A percentile compares a stretch with the other conserved stretches of the same genome.
These are phyloP conservation scores for Capronia americana DNA, from an alignment of 2,329 filamentous ascomycete genomes.

Conservation along the genomic window DNA sequence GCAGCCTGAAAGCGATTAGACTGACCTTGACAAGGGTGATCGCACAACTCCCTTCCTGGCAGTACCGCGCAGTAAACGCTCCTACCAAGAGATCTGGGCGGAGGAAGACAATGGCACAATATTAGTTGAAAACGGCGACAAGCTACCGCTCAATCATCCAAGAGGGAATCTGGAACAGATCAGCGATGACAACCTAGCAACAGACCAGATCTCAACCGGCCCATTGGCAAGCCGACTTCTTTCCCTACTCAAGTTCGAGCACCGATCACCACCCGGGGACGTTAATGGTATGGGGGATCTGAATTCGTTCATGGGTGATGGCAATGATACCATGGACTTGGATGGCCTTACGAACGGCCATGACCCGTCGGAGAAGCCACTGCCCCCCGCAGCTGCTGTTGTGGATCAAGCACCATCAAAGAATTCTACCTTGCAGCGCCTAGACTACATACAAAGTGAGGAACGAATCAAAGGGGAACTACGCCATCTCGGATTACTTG, in stretches of 20 bases:
- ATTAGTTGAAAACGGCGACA: slow-evolving; percentile 73
- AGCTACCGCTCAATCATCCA: slow-evolving; percentile 77
- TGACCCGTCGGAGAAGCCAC: slow-evolving; percentile 57
- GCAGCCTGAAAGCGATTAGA: neutral
- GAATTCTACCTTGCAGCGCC: slow-evolving; percentile 73
- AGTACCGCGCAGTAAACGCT: slow-evolving; percentile 80
- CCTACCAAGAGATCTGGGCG: slow-evolving; percentile 90
- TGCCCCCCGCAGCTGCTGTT: slow-evolving; percentile 78
- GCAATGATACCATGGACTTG: slow-evolving; percentile 56
- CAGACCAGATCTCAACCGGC: slow-evolving; percentile 85
- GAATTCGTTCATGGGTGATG: slow-evolving; percentile 51
- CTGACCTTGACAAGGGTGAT: slow-evolving; percentile 66
- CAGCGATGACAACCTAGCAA: slow-evolving; percentile 84
- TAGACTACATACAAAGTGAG: slow-evolving; percentile 86
- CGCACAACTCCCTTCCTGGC: slow-evolving; percentile 82
- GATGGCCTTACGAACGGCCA: slow-evolving; percentile 46
- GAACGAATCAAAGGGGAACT: slow-evolving; percentile 91
- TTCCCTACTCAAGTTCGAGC: slow-evolving; percentile 78
- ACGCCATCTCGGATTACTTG: slow-evolving; percentile 85
- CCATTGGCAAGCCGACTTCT: slow-evolving; percentile 84
- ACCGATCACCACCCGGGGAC: slow-evolving; percentile 59
- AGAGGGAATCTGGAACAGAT: slow-evolving; percentile 86
- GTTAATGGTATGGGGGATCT: slow-evolving; percentile 60
- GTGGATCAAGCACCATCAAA: slow-evolving; percentile 73
- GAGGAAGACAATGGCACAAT: slow-evolving; percentile 82